These are phyloP conservation scores for Diatrype stigma DNA, from an alignment of 2,329 filamentous ascomycete species.

Conservation along the genomic window DNA sequence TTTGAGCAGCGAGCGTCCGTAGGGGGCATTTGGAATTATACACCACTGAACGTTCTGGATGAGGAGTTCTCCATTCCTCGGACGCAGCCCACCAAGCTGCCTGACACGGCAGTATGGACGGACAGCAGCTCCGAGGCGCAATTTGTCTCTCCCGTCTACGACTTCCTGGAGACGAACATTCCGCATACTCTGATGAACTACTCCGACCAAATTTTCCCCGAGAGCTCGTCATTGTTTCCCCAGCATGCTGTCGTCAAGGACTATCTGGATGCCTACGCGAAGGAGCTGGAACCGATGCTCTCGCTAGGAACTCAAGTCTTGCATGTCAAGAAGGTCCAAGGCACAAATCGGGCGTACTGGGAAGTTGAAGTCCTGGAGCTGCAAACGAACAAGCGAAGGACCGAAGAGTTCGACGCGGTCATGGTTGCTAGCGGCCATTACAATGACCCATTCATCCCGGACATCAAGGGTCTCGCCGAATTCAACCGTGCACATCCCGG, in stretches of 20 bases:
- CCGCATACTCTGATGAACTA: conserved; percentile 68
- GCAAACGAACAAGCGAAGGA: conserved; percentile 13
- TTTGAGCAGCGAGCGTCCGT: conserved; percentile 64
- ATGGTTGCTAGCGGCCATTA: conserved; percentile 62
- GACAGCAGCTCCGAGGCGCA: conserved; percentile 30
- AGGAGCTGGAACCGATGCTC: conserved; percentile 54
- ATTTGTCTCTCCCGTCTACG: conserved; percentile 70
- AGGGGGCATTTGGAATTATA: conserved; percentile 73
- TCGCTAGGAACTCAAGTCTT: conserved; percentile 61
- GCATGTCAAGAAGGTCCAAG: conserved; percentile 24
- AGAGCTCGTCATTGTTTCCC: conserved; percentile 62
- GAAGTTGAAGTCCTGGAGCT: conserved; percentile 34
- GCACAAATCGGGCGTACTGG: conserved; percentile 40
- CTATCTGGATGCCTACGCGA: conserved; percentile 63
- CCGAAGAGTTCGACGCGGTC: conserved; percentile 53
- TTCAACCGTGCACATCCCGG: conserved; percentile 49
- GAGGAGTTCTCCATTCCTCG: conserved; percentile 18
- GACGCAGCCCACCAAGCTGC: conserved; percentile 24
- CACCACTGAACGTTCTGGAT: conserved; percentile 20
- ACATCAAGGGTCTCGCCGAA: conserved; percentile 48
- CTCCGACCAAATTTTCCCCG: conserved; percentile 56
- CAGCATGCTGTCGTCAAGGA: conserved; percentile 56
- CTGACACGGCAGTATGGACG: conserved; percentile 40
- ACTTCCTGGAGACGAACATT: conserved; percentile 71
- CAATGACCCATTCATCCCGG: conserved; percentile 54